These are phyloP conservation scores for Colletotrichum sp. DNA, from an alignment of 2,329 filamentous ascomycete genomes.

Conservation along the genomic window DNA sequence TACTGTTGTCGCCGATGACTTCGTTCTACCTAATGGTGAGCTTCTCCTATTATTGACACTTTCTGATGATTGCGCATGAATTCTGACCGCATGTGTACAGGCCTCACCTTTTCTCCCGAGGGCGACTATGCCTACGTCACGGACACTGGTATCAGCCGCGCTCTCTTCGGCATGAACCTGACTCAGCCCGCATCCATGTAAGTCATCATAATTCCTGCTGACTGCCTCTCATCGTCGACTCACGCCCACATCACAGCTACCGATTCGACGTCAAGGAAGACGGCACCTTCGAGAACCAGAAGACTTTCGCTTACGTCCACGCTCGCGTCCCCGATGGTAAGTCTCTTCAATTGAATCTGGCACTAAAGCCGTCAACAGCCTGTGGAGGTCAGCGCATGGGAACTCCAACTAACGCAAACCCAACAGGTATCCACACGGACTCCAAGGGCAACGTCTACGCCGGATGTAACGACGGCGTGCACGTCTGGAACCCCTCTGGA, in stretches of 20 bases:
- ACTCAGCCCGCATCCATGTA: conserved; percentile 52
- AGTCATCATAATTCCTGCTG: conserved; percentile 21
- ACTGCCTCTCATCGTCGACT: background rate
- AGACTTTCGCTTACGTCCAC: conserved; percentile 60
- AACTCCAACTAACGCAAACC: conserved; percentile 28
- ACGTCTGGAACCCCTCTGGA: conserved; percentile 50
- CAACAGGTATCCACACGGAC: conserved; percentile 53
- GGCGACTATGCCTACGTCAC: conserved; percentile 58
- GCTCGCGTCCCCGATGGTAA: conserved; percentile 62
- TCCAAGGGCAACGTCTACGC: conserved; percentile 59
- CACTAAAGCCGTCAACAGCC: too few species aligned
- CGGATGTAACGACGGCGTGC: conserved; percentile 52
- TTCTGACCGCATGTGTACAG: conserved; percentile 26
- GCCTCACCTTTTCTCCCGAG: conserved; percentile 60
- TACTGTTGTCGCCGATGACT: conserved; percentile 61
- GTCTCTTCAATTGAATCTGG: background rate
- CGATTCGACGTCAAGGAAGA: conserved; percentile 48
- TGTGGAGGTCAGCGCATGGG: conserved; percentile 25
- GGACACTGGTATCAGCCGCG: conserved; percentile 58
- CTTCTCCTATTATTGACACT: conserved; percentile 5
- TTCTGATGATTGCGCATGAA: rapidly evolving
- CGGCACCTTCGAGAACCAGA: conserved; percentile 51
- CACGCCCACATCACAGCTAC: conserved; percentile 35
- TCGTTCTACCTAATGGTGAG: conserved; percentile 55
- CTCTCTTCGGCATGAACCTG: conserved; percentile 44